Conservation (phyloP, 257 asterid genomes). For the Capsicum chinense region DNA sequence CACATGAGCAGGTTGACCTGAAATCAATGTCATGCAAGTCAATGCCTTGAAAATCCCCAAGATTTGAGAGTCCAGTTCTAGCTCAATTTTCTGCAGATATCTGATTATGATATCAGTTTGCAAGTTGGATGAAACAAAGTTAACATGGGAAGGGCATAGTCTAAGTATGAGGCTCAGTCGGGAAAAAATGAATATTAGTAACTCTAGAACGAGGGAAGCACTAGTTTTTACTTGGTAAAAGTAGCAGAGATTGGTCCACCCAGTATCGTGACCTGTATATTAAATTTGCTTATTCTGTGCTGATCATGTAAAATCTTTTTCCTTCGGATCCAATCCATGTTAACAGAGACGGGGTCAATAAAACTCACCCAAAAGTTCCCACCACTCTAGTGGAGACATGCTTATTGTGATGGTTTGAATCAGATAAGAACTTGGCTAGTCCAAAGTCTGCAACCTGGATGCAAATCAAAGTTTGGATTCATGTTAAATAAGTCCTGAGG, state of each 20-base stretch:
- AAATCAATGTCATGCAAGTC: neutral
- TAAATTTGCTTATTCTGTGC: neutral
- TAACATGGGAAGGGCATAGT: neutral
- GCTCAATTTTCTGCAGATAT: neutral
- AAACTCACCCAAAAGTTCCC: slow-evolving; percentile 40
- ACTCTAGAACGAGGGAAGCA: neutral
- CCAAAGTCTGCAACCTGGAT: slow-evolving; percentile 40
- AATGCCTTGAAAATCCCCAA: neutral
- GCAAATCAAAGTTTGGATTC: neutral
- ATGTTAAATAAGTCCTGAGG: neutral
- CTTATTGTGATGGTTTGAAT: slow-evolving; percentile 18
- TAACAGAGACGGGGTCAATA: neutral
- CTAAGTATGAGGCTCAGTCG: neutral
- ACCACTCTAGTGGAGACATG: slow-evolving; percentile 40
- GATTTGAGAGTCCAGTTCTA: neutral
- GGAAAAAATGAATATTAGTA: neutral
- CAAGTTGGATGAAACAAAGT: slow-evolving; percentile 10
- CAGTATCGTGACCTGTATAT: neutral
- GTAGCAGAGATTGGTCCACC: slow-evolving; percentile 3
- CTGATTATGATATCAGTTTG: slow-evolving; percentile 6
- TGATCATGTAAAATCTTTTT: slow-evolving; percentile 5
- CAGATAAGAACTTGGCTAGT: slow-evolving; percentile 38
- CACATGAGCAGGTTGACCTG: slow-evolving; percentile 16
- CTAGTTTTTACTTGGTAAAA: slow-evolving; percentile 6
- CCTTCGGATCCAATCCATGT: neutral